Evolutionary conservation across 306 rosid species (phyloP), one percentile per base, ranked within the genome.

Genomic region (Vigna radiata): DNA sequence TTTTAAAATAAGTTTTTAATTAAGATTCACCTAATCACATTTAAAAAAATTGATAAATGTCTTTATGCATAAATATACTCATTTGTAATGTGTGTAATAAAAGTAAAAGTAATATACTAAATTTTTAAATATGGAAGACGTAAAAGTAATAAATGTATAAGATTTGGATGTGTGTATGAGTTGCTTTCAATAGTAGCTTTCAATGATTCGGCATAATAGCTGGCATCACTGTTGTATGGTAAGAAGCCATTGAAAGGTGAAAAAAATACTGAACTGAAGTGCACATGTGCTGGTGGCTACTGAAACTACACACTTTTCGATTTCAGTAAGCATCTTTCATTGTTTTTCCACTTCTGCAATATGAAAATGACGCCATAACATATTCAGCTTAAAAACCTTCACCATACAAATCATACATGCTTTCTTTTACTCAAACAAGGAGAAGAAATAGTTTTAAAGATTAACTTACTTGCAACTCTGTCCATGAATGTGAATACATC

Each of bases 151-250:
- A 16, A 59, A 73, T 27, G 8, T n/a, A 7, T n/a, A 16, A 10
- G 59, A 55, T 16, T 54, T 37, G 6, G 41, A 54, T 12, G 36
- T 21, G 11, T 21, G 21, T 17, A 10, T 7, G 63, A 33, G 75
- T 23, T 37, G 79, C 33, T 68, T 50, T 68, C 81, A 60, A 18
- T 17, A 13, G 81, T 69, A 49, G 73, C 73, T 70, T 68, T 81
- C 49, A 27, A 52, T 59, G 67, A 63, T 73, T 73, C 36, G 79
- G 43, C 63, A 19, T 80, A 33, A n/a, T n/a, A 67, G 52, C 68
- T 67, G 79, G 75, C 74, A 80, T 6, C 2, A 21, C 50, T 60
- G 23, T 6, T n/a, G 29, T 52, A 1, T 9, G 49, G 50, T 41
- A 72, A 33, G 49, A 8, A 31, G 69, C 55, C 14, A 19, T 53